Evolutionary conservation across 2,329 filamentous ascomycete species (phyloP).

Genomic region (Fusarium sp.): DNA sequence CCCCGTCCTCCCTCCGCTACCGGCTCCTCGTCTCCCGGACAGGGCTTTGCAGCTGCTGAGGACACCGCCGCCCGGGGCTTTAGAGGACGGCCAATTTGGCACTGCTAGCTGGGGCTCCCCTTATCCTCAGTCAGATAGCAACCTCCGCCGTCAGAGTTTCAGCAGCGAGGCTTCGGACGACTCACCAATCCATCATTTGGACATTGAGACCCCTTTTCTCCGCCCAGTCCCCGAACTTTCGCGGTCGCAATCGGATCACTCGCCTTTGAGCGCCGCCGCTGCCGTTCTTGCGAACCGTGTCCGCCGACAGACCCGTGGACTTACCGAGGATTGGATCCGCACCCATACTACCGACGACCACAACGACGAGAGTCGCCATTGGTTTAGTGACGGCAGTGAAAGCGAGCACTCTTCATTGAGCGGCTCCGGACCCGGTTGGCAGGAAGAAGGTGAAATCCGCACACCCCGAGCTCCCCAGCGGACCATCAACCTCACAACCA

Average conservation of each 20-base stretch:
- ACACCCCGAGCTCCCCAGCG: constrained; percentile 58
- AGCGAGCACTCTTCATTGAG: constrained; percentile 82
- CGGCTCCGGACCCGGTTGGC: constrained; percentile 69
- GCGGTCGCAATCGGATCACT: constrained; percentile 44
- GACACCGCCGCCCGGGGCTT: constrained; percentile 58
- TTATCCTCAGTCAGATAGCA: constrained; percentile 75
- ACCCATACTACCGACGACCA: constrained; percentile 81
- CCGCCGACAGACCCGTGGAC: constrained; percentile 68
- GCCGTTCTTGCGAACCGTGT: constrained; percentile 73
- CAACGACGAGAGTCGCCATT: constrained; percentile 77
- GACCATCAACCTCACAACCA: constrained; percentile 24
- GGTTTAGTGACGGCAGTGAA: constrained; percentile 80
- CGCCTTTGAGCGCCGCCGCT: constrained; percentile 64
- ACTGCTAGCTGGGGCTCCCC: constrained; percentile 94
- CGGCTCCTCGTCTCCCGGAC: constrained; percentile 67
- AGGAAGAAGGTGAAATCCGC: constrained; percentile 60
- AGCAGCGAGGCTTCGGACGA: constrained; percentile 71
- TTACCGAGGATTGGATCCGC: constrained; percentile 88
- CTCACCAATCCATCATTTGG: constrained; percentile 70
- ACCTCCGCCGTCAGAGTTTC: constrained; percentile 63
- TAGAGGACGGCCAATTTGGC: constrained; percentile 60
- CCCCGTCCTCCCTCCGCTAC: constrained; percentile 69
- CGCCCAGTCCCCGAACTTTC: constrained; percentile 64
- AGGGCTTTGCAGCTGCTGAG: constrained; percentile 66
- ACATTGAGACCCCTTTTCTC: constrained; percentile 72